Evolutionary conservation across 1,284 basidiomycete species (phyloP).

Genomic region (Irpex lacteus): DNA sequence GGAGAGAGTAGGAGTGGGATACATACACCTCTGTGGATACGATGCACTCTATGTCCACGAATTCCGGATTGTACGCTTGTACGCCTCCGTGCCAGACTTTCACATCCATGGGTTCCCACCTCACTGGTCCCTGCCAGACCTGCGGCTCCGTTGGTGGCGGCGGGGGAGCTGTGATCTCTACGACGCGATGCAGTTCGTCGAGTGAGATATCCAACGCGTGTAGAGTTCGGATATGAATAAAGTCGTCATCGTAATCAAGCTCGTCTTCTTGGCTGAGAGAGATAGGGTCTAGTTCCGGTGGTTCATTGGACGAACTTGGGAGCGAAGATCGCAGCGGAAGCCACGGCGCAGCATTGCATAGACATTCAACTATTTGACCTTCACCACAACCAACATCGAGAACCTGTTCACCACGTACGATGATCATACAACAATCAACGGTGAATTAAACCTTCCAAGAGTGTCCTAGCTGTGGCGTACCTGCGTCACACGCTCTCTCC

Average conservation of each 20-base stretch:
- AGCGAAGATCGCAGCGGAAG: constrained; percentile 30
- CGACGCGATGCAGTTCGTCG: constrained; percentile 50
- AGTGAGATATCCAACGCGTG: constrained; percentile 66
- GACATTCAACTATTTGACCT: constrained; percentile 65
- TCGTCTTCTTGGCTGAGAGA: neutral
- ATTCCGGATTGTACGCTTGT: constrained; percentile 70
- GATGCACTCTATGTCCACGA: constrained; percentile 80
- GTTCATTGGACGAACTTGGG: constrained; percentile 29
- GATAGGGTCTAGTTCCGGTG: neutral
- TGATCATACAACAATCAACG: neutral
- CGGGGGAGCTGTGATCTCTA: constrained; percentile 38
- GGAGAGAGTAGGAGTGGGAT: neutral
- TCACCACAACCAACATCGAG: constrained; percentile 81
- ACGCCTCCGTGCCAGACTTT: constrained; percentile 84
- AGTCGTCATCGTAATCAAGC: constrained; percentile 42
- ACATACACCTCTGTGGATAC: constrained; percentile 84
- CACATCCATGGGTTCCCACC: constrained; percentile 76
- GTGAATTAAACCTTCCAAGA: too few species aligned
- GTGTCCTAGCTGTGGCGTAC: constrained; percentile 31
- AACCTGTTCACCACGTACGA: constrained; percentile 42
- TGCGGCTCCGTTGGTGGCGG: constrained; percentile 15
- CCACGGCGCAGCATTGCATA: constrained; percentile 73
- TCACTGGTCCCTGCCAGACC: constrained; percentile 21
- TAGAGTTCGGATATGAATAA: constrained; percentile 53
- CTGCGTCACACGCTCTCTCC: constrained; percentile 54